A percentile compares a stretch with the other conserved stretches of the same genome.
These are phyloP conservation scores for Mortierella sp. DNA, from an alignment of 371 early-diverging fungal species.

Conservation along the genomic window DNA sequence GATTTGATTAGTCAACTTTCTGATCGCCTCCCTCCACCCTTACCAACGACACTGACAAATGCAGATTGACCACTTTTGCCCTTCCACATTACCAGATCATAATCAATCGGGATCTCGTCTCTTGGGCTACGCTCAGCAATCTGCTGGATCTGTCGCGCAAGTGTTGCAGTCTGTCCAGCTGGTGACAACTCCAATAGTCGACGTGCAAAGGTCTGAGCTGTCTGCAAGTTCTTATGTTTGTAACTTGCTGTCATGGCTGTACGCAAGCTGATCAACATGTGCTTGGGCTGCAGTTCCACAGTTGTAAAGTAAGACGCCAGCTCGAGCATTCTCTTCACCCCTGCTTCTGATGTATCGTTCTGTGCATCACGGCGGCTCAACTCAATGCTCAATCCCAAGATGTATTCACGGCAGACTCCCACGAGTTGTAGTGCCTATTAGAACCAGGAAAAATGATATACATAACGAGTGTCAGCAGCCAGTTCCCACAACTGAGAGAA, in stretches of 20 bases:
- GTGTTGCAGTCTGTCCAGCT: conserved; percentile 74
- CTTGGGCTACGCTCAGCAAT: conserved; percentile 82
- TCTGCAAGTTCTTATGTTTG: conserved; percentile 83
- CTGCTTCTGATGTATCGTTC: conserved; percentile 60
- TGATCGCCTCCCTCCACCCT: no score
- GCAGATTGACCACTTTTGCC: no score
- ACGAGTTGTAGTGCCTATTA: conserved; percentile 75
- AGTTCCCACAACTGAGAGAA: no score
- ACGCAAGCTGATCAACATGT: conserved; percentile 84
- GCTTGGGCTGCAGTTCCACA: conserved; percentile 87
- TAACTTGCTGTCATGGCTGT: conserved; percentile 86
- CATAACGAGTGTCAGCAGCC: background rate
- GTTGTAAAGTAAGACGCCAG: conserved; percentile 95
- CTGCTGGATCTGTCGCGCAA: conserved; percentile 86
- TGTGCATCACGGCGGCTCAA: conserved; percentile 73
- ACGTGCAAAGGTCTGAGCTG: conserved; percentile 85
- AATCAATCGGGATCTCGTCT: conserved; percentile 86
- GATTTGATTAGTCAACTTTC: no score
- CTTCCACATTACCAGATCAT: conserved; percentile 70
- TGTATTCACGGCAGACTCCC: conserved; percentile 88
- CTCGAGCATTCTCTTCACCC: conserved; percentile 80
- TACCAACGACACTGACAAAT: background rate
- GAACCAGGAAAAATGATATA: background rate
- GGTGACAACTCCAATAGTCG: conserved; percentile 91
- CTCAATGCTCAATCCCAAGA: conserved; percentile 88